These are phyloP conservation scores for Phoma sp. DNA, from an alignment of 2,329 filamentous ascomycete species.

Conservation along the genomic window DNA sequence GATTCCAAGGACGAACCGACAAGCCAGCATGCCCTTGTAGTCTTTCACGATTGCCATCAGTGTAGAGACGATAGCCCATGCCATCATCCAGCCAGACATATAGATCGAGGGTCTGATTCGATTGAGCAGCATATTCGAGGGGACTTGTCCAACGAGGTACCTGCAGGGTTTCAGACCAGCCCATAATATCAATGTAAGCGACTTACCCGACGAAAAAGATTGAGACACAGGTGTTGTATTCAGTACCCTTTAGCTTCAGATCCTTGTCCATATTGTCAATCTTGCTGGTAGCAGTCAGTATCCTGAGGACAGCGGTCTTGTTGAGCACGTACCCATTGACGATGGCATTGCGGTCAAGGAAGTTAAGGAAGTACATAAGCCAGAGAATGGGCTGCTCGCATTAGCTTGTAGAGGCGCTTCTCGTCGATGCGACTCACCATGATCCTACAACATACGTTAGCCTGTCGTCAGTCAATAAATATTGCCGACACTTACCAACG, in stretches of 20 bases:
- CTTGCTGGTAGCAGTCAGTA: no score
- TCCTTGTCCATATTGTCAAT: constrained; percentile 68
- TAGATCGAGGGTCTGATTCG: constrained; percentile 39
- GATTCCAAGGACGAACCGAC: constrained; percentile 36
- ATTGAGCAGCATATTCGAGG: constrained; percentile 54
- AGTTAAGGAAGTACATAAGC: constrained; percentile 41
- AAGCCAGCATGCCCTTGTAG: constrained; percentile 43
- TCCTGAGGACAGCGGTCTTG: no score
- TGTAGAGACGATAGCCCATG: constrained; percentile 46
- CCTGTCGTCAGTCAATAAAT: no score
- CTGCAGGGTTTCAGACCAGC: constrained; percentile 32
- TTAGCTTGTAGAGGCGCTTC: not conserved
- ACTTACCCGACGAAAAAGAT: constrained; percentile 64
- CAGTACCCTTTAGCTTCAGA: constrained; percentile 58
- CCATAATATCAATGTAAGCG: constrained; percentile 9
- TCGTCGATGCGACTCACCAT: constrained; percentile 19
- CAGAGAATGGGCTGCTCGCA: constrained; percentile 10
- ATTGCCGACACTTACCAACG: no score
- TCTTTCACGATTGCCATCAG: constrained; percentile 36
- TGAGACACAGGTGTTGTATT: constrained; percentile 68
- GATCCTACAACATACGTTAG: no score
- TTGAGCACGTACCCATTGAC: no score
- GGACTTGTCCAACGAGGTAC: constrained; percentile 43
- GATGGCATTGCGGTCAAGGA: constrained; percentile 69
- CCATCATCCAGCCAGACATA: constrained; percentile 42